These are phyloP conservation scores for Chalciporus pseudorubinellus DNA, from an alignment of 768 basidiomycete genomes.

Conservation along the genomic window DNA sequence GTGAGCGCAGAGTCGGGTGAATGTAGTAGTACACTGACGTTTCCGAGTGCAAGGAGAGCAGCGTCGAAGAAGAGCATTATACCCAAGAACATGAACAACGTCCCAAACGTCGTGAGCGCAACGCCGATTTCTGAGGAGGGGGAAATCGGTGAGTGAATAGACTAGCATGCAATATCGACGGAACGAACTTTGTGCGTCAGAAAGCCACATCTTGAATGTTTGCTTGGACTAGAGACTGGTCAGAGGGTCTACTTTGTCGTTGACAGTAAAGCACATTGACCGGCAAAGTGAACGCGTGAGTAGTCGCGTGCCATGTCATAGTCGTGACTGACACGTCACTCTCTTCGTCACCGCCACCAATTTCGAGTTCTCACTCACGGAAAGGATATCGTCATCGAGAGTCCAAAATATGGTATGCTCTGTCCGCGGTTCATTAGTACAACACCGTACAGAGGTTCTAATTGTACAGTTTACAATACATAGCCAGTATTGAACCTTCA, in stretches of 20 bases:
- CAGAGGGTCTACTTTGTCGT: slow-evolving; percentile 1
- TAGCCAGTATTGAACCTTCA: slow-evolving; percentile 20
- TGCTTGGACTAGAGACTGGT: slow-evolving; percentile 4
- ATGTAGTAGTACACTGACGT: slow-evolving; percentile 52
- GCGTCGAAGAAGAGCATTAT: slow-evolving; percentile 97
- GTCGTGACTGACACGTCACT: slow-evolving; percentile 13
- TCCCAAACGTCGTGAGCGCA: slow-evolving; percentile 93
- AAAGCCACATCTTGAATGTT: slow-evolving; percentile 44
- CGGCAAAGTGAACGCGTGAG: background rate
- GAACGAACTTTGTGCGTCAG: slow-evolving; percentile 48
- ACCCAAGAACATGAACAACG: slow-evolving; percentile 93
- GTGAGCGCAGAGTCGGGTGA: slow-evolving; percentile 1
- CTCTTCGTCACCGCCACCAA: slow-evolving; percentile 14
- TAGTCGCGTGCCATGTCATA: slow-evolving; percentile 7
- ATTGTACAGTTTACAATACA: slow-evolving; percentile 24
- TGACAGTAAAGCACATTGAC: background rate
- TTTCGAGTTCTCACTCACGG: background rate
- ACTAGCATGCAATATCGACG: background rate
- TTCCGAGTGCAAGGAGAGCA: slow-evolving; percentile 93
- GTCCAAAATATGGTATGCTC: slow-evolving; percentile 5
- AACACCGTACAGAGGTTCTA: slow-evolving; percentile 15
- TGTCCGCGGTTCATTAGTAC: slow-evolving; percentile 5
- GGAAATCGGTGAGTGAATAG: background rate
- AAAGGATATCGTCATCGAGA: too few relatives aligned
- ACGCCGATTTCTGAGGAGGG: slow-evolving; percentile 86